A percentile compares a stretch with the other conserved stretches of the same genome.
phyloP scores from a whole-genome alignment of 208 protist genomes.

The Spongospora subterranea region DNA sequence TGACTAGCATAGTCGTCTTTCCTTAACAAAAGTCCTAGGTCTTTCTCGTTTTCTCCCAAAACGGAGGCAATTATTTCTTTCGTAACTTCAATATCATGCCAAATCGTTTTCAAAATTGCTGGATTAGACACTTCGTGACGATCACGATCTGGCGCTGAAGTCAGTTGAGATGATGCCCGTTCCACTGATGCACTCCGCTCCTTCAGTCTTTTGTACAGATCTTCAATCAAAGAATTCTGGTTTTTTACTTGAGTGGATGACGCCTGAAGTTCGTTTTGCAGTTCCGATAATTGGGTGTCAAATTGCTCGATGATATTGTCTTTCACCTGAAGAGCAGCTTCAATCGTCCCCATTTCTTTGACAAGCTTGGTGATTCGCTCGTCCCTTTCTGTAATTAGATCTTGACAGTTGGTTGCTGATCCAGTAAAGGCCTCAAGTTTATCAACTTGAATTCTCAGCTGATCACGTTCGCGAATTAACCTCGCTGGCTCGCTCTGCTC shows the following conservation, averaged over 20 bases:
- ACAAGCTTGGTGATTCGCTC: neutral
- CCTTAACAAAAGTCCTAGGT: neutral
- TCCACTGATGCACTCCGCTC: no score
- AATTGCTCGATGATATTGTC: conserved; percentile 32
- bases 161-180: neutral
- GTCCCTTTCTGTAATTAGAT: neutral
- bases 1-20: neutral
- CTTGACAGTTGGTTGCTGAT: neutral
- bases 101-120: neutral
- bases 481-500: neutral
- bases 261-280: neutral
- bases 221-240: conserved; percentile 12
- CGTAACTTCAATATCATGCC: neutral
- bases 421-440: neutral
- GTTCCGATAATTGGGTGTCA: neutral
- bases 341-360: neutral
- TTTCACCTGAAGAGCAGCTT: neutral
- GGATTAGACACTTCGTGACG: neutral
- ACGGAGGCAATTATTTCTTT: neutral
- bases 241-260: neutral
- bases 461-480: neutral
- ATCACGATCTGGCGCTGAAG: neutral
- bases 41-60: neutral
- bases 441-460: neutral
- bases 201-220: conserved; percentile 18